These are phyloP conservation scores for Aspergillus saccharolyticus DNA, from an alignment of 495 filamentous ascomycete species.

Conservation along the genomic window DNA sequence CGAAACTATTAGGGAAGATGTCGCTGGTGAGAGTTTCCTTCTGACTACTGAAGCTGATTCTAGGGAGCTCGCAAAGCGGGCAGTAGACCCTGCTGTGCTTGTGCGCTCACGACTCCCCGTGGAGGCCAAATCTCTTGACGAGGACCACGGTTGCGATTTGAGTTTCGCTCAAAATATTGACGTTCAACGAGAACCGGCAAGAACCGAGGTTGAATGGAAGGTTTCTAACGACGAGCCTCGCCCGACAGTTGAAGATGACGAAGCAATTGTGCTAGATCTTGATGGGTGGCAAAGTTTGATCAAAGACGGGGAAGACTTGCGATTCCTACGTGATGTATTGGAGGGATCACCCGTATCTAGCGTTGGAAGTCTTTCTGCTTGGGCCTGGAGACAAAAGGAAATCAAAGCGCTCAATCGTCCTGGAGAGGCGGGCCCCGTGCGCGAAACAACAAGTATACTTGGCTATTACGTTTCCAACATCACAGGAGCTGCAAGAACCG, in stretches of 20 bases:
- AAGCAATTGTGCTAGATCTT: slow-evolving; percentile 59
- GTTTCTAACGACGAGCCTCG: slow-evolving; percentile 56
- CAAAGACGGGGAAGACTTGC: slow-evolving; percentile 77
- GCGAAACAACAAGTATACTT: slow-evolving; percentile 57
- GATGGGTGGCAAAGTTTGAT: slow-evolving; percentile 73
- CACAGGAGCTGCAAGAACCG: slow-evolving; percentile 82
- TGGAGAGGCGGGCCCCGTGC: slow-evolving; percentile 48
- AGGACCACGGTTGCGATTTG: not conserved
- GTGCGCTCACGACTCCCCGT: not conserved
- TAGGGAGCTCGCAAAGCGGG: not conserved
- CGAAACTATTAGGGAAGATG: slow-evolving; percentile 1
- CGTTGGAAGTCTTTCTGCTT: slow-evolving; percentile 63
- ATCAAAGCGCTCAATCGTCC: slow-evolving; percentile 74
- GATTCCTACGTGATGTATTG: slow-evolving; percentile 50
- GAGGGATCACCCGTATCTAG: slow-evolving; percentile 41
- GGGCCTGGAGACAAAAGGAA: slow-evolving; percentile 88
- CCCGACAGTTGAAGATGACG: slow-evolving; percentile 66
- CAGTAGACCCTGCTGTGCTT: not conserved
- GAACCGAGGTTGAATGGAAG: slow-evolving; percentile 52
- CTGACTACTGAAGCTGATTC: slow-evolving; percentile 2
- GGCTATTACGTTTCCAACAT: slow-evolving; percentile 88
- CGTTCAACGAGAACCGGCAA: slow-evolving; percentile 26
- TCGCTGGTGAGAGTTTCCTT: not conserved
- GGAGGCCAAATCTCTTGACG: not conserved
- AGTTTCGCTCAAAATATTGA: slow-evolving; percentile 2